Percentiles rank a stretch among this genome's conserved stretches.
Evolutionary conservation across 768 basidiomycete species (phyloP).

Genomic region (Auriculariales sp.): DNA sequence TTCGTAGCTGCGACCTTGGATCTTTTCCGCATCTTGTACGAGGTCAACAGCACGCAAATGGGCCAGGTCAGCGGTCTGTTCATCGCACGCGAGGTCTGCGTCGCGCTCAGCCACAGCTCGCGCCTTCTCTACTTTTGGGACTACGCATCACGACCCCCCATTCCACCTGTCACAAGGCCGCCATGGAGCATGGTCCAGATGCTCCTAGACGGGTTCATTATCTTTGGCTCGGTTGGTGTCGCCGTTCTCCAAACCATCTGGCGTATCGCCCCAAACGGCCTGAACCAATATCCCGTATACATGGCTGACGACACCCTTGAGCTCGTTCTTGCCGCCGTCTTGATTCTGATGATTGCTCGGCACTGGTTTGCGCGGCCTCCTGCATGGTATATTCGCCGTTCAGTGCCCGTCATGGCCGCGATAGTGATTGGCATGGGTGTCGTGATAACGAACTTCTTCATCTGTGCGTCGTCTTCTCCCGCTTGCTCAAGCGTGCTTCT

Average conservation of each 20-base stretch:
- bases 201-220: slow-evolving; percentile 34
- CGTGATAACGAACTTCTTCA: slow-evolving; percentile 39
- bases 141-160: slow-evolving; percentile 20
- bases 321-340: slow-evolving; percentile 39
- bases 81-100: slow-evolving; percentile 41
- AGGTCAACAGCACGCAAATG: slow-evolving; percentile 13
- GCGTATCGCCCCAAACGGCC: slow-evolving; percentile 30
- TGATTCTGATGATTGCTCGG: slow-evolving; percentile 43
- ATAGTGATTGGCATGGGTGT: slow-evolving; percentile 37
- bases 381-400: background rate
- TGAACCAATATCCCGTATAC: slow-evolving; percentile 33
- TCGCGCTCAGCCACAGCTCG: slow-evolving; percentile 41
- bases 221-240: slow-evolving; percentile 30
- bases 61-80: slow-evolving; percentile 23
- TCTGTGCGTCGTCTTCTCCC: slow-evolving; percentile 37
- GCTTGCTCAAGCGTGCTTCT: too few species aligned
- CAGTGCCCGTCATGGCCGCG: slow-evolving; percentile 31
- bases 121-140: slow-evolving; percentile 58
- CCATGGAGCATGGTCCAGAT: slow-evolving; percentile 46
- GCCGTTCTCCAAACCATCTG: slow-evolving; percentile 49
- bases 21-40: slow-evolving; percentile 35
- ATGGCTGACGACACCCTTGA: slow-evolving; percentile 42
- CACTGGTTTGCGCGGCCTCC: background rate
- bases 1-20: slow-evolving; percentile 54
- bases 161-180: slow-evolving; percentile 16